These are phyloP conservation scores for Macrolepiota dolichaula DNA, from an alignment of 768 basidiomycete genomes.

Conservation along the genomic window DNA sequence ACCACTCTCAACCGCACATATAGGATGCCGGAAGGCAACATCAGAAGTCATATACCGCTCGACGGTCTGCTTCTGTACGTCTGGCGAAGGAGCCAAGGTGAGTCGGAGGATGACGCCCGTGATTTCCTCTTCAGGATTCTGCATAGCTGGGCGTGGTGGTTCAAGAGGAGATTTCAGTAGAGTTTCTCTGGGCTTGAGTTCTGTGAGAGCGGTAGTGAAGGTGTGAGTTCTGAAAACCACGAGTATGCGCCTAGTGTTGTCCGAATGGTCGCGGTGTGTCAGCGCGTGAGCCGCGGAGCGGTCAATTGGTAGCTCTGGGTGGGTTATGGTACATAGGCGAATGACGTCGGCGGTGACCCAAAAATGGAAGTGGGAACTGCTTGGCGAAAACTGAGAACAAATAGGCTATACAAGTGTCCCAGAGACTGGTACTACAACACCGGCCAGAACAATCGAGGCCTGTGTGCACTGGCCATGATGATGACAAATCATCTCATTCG, in stretches of 20 bases:
- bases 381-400: background rate
- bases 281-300: background rate
- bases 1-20: constrained; percentile 44
- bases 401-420: too few relatives aligned
- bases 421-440: too few relatives aligned
- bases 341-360: background rate
- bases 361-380: background rate
- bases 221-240: background rate
- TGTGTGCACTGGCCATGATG: too few relatives aligned
- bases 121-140: constrained; percentile 54
- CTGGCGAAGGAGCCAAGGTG: constrained; percentile 45
- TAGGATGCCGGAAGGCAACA: constrained; percentile 56
- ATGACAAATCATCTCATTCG: too few relatives aligned
- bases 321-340: background rate
- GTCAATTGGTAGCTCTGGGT: background rate
- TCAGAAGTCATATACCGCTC: constrained; percentile 50
- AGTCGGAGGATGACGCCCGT: constrained; percentile 38
- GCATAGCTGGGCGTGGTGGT: constrained; percentile 30
- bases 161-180: background rate
- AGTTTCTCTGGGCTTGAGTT: background rate
- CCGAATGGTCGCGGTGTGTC: background rate
- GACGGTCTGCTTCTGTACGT: constrained; percentile 44
- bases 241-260: background rate
- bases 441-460: too few relatives aligned
- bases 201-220: background rate